Evolutionary conservation across 306 rosid species (phyloP), one percentile per base, ranked within the genome.

Genomic region (Neltuma alba): DNA sequence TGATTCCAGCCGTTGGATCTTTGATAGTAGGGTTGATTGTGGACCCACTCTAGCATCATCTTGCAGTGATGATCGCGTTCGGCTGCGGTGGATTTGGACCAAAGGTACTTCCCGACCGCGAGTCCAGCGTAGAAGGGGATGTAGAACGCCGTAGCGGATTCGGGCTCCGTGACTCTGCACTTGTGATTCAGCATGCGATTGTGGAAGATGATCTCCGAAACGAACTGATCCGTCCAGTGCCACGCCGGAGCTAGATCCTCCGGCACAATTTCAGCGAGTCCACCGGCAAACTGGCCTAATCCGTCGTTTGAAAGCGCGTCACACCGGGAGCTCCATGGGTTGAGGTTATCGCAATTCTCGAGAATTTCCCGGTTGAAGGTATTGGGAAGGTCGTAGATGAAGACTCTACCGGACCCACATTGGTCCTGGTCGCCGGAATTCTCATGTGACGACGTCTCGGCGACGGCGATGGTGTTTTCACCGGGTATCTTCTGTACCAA

Each of bases 181-280:
- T 82, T 85, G 48, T 92, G 97, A 67, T 84, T 82, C 12, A 92
- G 45, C 23, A 92, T 63, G 28, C 97, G 87, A 34, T 89, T 85
- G 70, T 92, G 97, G 87, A 90, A 89, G 67, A 92, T 37, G 2
- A 92, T 81, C 82, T 95, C 98, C 10, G 96, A 75, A 0, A 82
- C 93, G 81, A 93, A 92, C 84, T 95, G 99, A 81, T 95, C 99
- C 21, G 99, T 95, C 97, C 97, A 91, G 75, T 87, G 85, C 99
- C 99, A 95, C n/a, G 94, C 83, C 47, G 97, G 92, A 40, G 62
- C 80, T 0, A 95, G 79, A 5, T 55, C 70, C 31, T 81, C 90
- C 63, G 99, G 99, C 3, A 95, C 55, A 1, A 89, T n/a, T 0
- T 86, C 91, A 31, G 82, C 66, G 14, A 91, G 80, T 0, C 75